A percentile compares a stretch with the other conserved stretches of the same genome.
These are phyloP conservation scores for Roridomyces roridus DNA, from an alignment of 768 basidiomycete genomes.

Conservation along the genomic window DNA sequence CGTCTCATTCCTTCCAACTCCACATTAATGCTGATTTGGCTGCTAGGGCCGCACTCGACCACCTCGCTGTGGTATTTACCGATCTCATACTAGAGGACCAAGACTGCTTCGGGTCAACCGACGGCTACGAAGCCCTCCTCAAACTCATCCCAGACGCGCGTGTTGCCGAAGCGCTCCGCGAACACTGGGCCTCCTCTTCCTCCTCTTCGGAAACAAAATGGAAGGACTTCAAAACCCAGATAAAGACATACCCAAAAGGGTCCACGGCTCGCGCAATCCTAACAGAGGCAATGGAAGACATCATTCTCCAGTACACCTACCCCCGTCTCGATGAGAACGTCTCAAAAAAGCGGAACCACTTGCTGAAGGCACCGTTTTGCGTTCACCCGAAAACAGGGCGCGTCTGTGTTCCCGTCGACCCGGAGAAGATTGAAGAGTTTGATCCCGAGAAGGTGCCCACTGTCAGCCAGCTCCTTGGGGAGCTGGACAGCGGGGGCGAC, in stretches of 20 bases:
- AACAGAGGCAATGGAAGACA: conserved; percentile 74
- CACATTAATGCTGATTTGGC: background rate
- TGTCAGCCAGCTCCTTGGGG: conserved; percentile 78
- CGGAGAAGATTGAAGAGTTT: conserved; percentile 75
- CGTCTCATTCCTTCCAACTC: conserved; percentile 31
- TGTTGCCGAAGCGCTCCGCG: conserved; percentile 53
- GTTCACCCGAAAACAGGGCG: conserved; percentile 96
- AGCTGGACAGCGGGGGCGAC: conserved; percentile 63
- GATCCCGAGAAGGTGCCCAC: conserved; percentile 89
- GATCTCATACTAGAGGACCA: conserved; percentile 82
- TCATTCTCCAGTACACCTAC: conserved; percentile 93
- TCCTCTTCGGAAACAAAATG: conserved; percentile 76
- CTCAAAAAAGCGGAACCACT: conserved; percentile 95
- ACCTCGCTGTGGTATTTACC: conserved; percentile 62
- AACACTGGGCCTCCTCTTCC: conserved; percentile 62
- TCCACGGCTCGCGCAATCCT: conserved; percentile 42
- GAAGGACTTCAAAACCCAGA: conserved; percentile 60
- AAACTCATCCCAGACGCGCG: conserved; percentile 72
- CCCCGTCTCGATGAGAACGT: conserved; percentile 97
- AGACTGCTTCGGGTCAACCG: conserved; percentile 74
- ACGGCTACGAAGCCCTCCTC: conserved; percentile 78
- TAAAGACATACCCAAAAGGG: conserved; percentile 40
- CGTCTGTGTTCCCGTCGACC: conserved; percentile 93
- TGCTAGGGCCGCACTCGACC: conserved; percentile 50
- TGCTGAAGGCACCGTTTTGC: conserved; percentile 97